Evolutionary conservation across 257 asterid genomes (phyloP).

Genomic region (Solanum ossicruentum): DNA sequence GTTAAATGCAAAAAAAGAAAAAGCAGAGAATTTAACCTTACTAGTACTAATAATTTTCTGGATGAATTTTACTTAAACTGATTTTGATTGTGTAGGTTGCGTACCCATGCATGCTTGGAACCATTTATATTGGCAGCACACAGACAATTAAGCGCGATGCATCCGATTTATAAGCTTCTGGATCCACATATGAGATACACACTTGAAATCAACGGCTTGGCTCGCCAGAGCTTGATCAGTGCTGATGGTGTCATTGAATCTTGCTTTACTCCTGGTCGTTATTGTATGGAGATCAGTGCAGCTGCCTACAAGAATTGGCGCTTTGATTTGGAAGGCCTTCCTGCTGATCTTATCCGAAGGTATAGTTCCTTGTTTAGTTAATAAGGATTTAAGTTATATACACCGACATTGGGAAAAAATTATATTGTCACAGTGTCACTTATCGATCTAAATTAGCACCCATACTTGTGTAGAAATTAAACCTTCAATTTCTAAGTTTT

Average conservation of each 20-base stretch:
- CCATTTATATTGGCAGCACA: conserved; percentile 92
- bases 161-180: conserved; percentile 81
- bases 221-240: conserved; percentile 65
- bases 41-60: not conserved
- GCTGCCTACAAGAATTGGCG: conserved; percentile 93
- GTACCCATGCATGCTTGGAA: conserved; percentile 83
- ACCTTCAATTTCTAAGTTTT: not conserved
- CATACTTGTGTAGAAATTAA: no score
- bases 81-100: conserved; percentile 36
- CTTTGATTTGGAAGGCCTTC: conserved; percentile 80
- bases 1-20: not conserved
- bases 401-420: not conserved
- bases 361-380: not conserved
- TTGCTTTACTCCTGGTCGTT: conserved; percentile 93
- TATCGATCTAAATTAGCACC: no score
- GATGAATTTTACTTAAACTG: not conserved
- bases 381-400: no score
- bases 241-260: conserved; percentile 89
- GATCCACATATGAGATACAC: conserved; percentile 99
- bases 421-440: not conserved
- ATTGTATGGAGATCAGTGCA: conserved; percentile 89
- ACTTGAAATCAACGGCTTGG: conserved; percentile 79
- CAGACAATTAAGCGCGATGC: conserved; percentile 92
- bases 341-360: conserved; percentile 91
- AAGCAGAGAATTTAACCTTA: not conserved